Base-by-base conservation (phyloP, 164 flowering plant species). In the Stephania japonica region DNA sequence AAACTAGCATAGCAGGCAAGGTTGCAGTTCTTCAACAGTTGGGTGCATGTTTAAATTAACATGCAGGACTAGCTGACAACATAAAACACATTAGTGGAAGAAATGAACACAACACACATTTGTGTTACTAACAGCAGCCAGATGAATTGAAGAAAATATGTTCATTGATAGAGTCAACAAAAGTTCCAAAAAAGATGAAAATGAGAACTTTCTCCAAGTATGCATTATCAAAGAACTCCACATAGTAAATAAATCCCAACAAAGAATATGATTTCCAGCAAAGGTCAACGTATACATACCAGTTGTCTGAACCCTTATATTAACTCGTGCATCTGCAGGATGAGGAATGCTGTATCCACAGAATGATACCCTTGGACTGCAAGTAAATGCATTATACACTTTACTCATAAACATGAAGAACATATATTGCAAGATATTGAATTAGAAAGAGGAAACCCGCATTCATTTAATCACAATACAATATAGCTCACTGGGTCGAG, bases 281-380 rank as follows among this genome's bases (percentile, higher is more conserved):
- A 67, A 12, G 74, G 32, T 8, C 64, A 64, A n/a, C 16, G 4
- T 77, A 9, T 14, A 59, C 5, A 27, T 85, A 92, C 98, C 96
- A 76, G 94, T 89, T 50, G 99, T 94, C 80, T 92, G 98, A 47
- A 94, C 91, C 80, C 97, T 83, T 70, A 94, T 86, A 70, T 92
- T 94, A 59, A 94, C 99, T 4, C 87, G 85, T 73, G 88, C 88
- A 70, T 91, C 94, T 16, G 97, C 86, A 76, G 99, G 99, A 84
- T 94, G 99, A 77, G 98, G 99, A 75, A 92, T 92, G 81, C 94
- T 94, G 84, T 92, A 94, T 38, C 99, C 97, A 65, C 91, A 85
- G 70, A 90, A 85, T 38, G 83, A 41, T 1, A 90, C 92, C 72
- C 98, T 86, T 53, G 97, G 91, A 82, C 97, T 94, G 93, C 85